These are phyloP conservation scores for Microsporum ferrugineum DNA, from an alignment of 2,329 filamentous ascomycete genomes.

Conservation along the genomic window DNA sequence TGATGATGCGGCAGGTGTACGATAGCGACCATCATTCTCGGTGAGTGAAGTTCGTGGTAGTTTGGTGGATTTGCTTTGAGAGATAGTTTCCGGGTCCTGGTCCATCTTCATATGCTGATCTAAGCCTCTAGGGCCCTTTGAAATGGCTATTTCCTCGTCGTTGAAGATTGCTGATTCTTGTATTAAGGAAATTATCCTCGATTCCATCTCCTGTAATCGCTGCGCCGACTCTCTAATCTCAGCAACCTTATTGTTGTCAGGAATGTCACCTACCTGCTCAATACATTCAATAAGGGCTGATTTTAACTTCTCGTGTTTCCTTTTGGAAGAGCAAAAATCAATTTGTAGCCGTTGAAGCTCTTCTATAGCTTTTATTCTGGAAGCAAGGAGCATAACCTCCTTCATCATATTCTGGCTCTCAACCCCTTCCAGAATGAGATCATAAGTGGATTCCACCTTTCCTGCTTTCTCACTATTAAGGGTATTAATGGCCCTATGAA, in stretches of 20 bases:
- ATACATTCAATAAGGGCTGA: slow-evolving; percentile 27
- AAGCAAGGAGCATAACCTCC: slow-evolving; percentile 26
- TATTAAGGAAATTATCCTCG: slow-evolving; percentile 26
- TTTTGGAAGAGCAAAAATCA: slow-evolving; percentile 20
- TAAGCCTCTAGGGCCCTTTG: background rate
- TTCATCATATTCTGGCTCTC: slow-evolving; percentile 24
- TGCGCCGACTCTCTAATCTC: slow-evolving; percentile 24
- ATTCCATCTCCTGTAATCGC: slow-evolving; percentile 26
- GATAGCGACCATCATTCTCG: background rate
- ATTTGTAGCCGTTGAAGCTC: slow-evolving; percentile 22
- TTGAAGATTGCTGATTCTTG: slow-evolving; percentile 22
- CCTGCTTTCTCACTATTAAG: slow-evolving; percentile 23
- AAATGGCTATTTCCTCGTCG: background rate
- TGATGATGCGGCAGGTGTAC: background rate
- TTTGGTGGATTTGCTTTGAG: background rate
- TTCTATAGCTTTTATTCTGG: slow-evolving; percentile 30
- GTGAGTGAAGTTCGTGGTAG: background rate
- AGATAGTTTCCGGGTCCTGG: background rate
- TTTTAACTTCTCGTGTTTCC: slow-evolving; percentile 27
- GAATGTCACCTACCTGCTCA: slow-evolving; percentile 24
- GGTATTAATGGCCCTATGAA: slow-evolving; percentile 21
- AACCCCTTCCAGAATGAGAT: slow-evolving; percentile 27
- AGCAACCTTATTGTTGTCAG: slow-evolving; percentile 23
- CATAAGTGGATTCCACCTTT: slow-evolving; percentile 29
- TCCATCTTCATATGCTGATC: slow-evolving; percentile 4